Base-by-base conservation (phyloP, 202 grass and related monocot genomes). In the Schoenoplectus tabernaemontani region DNA sequence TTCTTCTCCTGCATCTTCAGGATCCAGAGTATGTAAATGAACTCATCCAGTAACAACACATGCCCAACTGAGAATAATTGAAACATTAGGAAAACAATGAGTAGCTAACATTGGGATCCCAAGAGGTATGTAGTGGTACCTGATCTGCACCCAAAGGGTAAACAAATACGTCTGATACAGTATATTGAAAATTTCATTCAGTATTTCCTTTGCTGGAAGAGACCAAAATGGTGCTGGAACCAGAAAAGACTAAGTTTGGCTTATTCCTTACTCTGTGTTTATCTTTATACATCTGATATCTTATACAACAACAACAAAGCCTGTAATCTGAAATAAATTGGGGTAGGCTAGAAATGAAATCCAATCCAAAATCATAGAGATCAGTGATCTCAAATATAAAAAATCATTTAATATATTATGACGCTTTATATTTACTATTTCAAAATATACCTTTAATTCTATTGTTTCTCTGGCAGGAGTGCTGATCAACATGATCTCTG, bases 1-100 rank as follows among this genome's bases (percentile, higher is more conserved):
- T 94, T 82, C 56, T 93, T 68, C 89, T 94, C 5, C 71, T 94
- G 64, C 89, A 94, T 88, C 89, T 97, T 78, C 89, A 90, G 32
- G 87, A 97, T 57, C 20, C 77, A 60, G 86, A 92, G 95, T 97
- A 94, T 81, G 93, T 34, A 76, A 44, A 69, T 7, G 44, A 44
- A 43, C 26, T 44, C 24, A 13, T 47, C 22, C 42, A n/a, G n/a
- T n/a, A n/a, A 71, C 67, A 71, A 4, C 38, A 44, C 23, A 74
- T 13, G 34, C 66, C 10, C 3, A 13, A 28, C 1, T 15, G 43
- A 48, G 10, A 7, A 28, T 48, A 71, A 48, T 48, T 71, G 42
- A 8, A 48, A 48, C 28, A 20, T 24, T 44, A 47, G 16, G 30
- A 71, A 30, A 46, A 16, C 4, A 47, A 26, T 24, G 19, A 24